Conservation (phyloP, 2,329 filamentous ascomycete species). For the Coniochaeta sp. region DNA sequence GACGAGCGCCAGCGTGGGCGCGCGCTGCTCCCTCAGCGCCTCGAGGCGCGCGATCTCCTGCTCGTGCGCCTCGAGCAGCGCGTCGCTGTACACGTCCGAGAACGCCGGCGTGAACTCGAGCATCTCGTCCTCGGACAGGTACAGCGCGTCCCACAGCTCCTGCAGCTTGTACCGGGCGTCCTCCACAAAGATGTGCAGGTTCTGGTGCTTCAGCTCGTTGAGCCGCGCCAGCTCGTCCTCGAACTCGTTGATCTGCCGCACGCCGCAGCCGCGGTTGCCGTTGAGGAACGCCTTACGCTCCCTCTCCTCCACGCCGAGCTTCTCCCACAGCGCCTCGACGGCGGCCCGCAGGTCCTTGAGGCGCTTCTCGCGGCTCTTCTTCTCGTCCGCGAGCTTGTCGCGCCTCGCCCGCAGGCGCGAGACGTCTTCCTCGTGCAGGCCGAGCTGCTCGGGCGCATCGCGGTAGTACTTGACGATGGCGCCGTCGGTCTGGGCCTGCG, state of each 20-base stretch:
- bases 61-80: constrained; percentile 89
- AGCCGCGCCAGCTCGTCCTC: constrained; percentile 82
- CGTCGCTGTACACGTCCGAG: constrained; percentile 94
- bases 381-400: constrained; percentile 82
- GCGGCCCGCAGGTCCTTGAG: constrained; percentile 62
- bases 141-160: constrained; percentile 89
- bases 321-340: constrained; percentile 86
- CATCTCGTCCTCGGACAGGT: constrained; percentile 98
- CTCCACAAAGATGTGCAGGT: constrained; percentile 92
- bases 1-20: constrained; percentile 73
- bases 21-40: constrained; percentile 75
- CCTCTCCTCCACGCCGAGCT: constrained; percentile 72
- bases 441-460: constrained; percentile 87
- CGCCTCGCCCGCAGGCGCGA: constrained; percentile 63
- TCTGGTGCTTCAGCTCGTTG: constrained; percentile 90
- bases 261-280: constrained; percentile 80
- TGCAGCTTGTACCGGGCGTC: constrained; percentile 86
- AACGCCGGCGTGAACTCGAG: constrained; percentile 95
- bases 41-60: constrained; percentile 80
- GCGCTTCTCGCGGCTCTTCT: constrained; percentile 45
- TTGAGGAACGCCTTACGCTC: constrained; percentile 84
- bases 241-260: constrained; percentile 91
- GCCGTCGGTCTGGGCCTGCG: constrained; percentile 84
- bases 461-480: constrained; percentile 84
- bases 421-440: constrained; percentile 83